These are phyloP conservation scores for Chalciporus piperatus DNA, from an alignment of 768 basidiomycete species.

Conservation along the genomic window DNA sequence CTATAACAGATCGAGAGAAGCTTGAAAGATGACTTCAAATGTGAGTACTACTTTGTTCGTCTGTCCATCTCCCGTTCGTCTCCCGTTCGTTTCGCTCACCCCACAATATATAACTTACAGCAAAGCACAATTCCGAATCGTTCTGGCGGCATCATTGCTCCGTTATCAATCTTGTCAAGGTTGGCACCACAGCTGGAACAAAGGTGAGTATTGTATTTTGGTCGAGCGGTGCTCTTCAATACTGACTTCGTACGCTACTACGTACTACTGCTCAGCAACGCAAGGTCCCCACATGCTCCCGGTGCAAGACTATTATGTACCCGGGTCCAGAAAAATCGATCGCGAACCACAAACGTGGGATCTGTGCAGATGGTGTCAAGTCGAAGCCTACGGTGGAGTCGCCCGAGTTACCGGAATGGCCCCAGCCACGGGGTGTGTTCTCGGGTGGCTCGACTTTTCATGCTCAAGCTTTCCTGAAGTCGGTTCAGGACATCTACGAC, in stretches of 20 bases:
- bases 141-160: too few relatives aligned
- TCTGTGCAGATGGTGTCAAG: neutral
- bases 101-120: too few relatives aligned
- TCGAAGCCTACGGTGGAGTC: neutral
- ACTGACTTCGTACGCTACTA: neutral
- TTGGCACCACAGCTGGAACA: too few relatives aligned
- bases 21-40: too few relatives aligned
- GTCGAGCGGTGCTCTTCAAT: too few relatives aligned
- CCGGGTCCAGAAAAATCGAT: neutral
- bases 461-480: neutral
- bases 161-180: too few relatives aligned
- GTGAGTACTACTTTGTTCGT: too few relatives aligned
- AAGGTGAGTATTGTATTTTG: too few relatives aligned
- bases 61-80: too few relatives aligned
- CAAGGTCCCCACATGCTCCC: neutral
- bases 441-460: neutral
- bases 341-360: conserved; percentile 1
- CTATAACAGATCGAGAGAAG: too few relatives aligned
- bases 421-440: conserved; percentile 7
- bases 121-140: too few relatives aligned
- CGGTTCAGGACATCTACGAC: neutral
- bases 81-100: too few relatives aligned
- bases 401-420: conserved; percentile 1
- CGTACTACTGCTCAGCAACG: neutral
- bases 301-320: conserved; percentile 4